Conservation (phyloP, 176 grass and related monocot species). For the Oryza australiensis region DNA sequence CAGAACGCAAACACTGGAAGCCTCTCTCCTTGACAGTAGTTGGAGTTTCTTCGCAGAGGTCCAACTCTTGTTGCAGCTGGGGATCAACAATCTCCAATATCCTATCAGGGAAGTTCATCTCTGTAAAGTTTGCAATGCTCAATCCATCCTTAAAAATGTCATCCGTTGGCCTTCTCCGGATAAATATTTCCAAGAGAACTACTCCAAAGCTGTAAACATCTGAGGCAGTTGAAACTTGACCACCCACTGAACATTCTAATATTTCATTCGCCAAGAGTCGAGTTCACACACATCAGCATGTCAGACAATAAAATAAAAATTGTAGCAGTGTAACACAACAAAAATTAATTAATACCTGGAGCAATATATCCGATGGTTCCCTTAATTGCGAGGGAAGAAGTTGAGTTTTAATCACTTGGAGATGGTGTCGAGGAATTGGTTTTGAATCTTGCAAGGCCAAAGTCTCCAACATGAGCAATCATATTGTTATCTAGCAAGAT, state of each 20-base stretch:
- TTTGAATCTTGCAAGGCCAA: constrained; percentile 27
- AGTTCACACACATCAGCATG: neutral
- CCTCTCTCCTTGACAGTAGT: neutral
- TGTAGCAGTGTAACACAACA: neutral
- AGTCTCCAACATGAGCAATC: constrained; percentile 31
- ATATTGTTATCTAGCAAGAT: constrained; percentile 6
- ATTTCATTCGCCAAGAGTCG: neutral
- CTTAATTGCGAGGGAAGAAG: neutral
- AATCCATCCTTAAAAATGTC: constrained; percentile 33
- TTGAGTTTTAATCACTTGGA: neutral
- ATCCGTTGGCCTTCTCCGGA: constrained; percentile 1
- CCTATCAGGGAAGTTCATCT: constrained; percentile 8
- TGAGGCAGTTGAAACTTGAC: neutral
- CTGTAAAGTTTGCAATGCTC: neutral
- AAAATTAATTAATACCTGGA: constrained; percentile 11
- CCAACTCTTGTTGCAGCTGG: neutral
- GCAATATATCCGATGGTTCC: constrained; percentile 38
- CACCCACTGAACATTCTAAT: neutral
- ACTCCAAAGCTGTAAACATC: constrained; percentile 33
- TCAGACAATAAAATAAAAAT: too few relatives aligned
- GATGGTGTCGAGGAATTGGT: neutral
- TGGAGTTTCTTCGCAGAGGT: neutral
- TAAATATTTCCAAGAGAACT: constrained; percentile 19
- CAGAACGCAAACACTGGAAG: neutral
- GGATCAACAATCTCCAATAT: constrained; percentile 13